Evolutionary conservation across 2,329 filamentous ascomycete species (phyloP), one percentile per base, ranked within the genome.

Genomic region (Hypoxylon sp.): DNA sequence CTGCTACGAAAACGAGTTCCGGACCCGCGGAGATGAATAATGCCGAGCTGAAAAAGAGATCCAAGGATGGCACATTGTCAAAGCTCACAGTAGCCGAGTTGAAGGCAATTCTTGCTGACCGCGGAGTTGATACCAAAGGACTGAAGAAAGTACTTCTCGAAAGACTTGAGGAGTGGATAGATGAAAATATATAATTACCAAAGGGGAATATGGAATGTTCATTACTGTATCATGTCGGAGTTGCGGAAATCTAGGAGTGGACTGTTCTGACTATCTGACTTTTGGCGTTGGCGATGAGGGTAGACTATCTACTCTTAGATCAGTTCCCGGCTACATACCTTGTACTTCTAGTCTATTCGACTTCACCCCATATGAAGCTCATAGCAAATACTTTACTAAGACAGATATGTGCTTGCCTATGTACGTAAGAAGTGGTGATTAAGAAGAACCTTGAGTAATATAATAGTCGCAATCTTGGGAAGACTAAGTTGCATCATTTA

Each of bases 71-170:
- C 2, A 74, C 71, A 6, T 68, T 84, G 37, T 62, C 70, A n/a
- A 81, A 80, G 63, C 75, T 83, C 73, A 79, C 79, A 3, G 79
- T 84, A 6, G 73, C 71, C 0, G 77, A 80, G 43, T 67, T 85
- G 23, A 81, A 75, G 52, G 75, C 78, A 15, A 65, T 81, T 5
- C 69, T 83, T 25, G 70, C 65, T 0, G 71, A 70, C 19, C 78
- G 76, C 49, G 79, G 78, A 0, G 60, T 83, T 26, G 78, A 75
- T 21, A 73, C 74, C 0, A 65, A 73, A 5, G 82, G 82, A 0
- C 73, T 74, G 62, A 85, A 85, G 69, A 73, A 74, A 2, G 78
- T 81, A 2, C 63, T 85, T 36, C 61, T 83, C 4, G 81, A 84
- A 55, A 75, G 77, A 52, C 65, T 85, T 25, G 81, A 83, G 65